Evolutionary conservation across 1,284 basidiomycete species (phyloP).

Genomic region (Afroboletus lepidellus): DNA sequence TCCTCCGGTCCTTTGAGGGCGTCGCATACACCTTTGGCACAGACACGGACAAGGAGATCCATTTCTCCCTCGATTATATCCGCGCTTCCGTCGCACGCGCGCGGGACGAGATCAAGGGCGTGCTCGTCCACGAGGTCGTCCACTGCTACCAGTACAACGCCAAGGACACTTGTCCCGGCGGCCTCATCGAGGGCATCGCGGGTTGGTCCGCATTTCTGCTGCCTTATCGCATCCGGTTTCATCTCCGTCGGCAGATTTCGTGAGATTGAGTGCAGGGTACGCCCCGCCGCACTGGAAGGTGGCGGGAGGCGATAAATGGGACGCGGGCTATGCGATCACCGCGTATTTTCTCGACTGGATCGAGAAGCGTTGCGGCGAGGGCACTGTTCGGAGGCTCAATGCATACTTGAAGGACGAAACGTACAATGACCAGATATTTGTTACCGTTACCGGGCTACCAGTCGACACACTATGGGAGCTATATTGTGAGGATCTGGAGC

Average conservation of each 20-base stretch:
- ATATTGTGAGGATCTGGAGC: slow-evolving; percentile 45
- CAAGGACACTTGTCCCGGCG: slow-evolving; percentile 56
- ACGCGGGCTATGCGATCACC: slow-evolving; percentile 68
- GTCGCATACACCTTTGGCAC: slow-evolving; percentile 63
- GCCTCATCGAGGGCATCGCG: slow-evolving; percentile 72
- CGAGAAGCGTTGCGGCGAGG: slow-evolving; percentile 52
- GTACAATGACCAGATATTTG: slow-evolving; percentile 53
- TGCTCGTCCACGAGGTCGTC: slow-evolving; percentile 66
- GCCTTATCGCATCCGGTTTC: neutral
- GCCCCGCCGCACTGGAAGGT: slow-evolving; percentile 66
- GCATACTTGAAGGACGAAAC: slow-evolving; percentile 45
- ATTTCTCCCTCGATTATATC: slow-evolving; percentile 65
- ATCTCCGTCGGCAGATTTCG: slow-evolving; percentile 51
- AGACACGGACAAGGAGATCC: slow-evolving; percentile 63
- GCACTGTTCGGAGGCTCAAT: slow-evolving; percentile 57
- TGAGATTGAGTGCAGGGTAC: slow-evolving; percentile 57
- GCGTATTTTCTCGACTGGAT: slow-evolving; percentile 74
- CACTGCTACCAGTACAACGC: slow-evolving; percentile 74
- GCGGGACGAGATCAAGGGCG: slow-evolving; percentile 60
- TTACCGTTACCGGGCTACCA: slow-evolving; percentile 48
- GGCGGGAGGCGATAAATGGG: slow-evolving; percentile 53
- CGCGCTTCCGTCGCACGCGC: slow-evolving; percentile 44
- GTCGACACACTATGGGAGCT: slow-evolving; percentile 55
- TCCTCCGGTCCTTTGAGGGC: slow-evolving; percentile 63
- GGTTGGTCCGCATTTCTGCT: slow-evolving; percentile 39